phyloP scores from a whole-genome alignment of 2,329 filamentous ascomycete genomes.

The Pseudogymnoascus pannorum region DNA sequence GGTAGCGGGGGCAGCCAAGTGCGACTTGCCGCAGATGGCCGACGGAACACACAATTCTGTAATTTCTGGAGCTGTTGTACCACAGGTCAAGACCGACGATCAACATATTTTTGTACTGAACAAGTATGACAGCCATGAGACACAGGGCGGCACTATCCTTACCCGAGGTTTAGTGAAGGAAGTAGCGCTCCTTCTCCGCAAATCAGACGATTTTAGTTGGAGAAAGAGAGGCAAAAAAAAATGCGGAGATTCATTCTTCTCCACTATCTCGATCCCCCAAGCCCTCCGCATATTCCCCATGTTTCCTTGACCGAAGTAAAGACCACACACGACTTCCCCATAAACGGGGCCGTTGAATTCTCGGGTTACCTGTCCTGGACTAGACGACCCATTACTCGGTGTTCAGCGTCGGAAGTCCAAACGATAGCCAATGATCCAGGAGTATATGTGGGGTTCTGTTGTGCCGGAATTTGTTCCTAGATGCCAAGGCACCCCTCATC shows the following conservation, averaged over 20 bases:
- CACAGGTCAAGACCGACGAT: not conserved
- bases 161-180: not conserved
- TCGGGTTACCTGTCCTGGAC: not conserved
- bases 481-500: not conserved
- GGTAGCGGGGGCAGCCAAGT: not conserved
- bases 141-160: not conserved
- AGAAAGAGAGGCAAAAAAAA: not conserved
- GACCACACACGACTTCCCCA: not conserved
- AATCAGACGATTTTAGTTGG: not conserved
- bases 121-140: not conserved
- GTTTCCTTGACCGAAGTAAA: not conserved
- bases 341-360: not conserved
- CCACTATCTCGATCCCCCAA: not conserved
- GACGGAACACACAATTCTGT: not conserved
- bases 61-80: not conserved
- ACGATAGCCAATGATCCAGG: not conserved
- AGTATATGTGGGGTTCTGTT: not conserved
- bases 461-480: not conserved
- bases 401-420: not conserved
- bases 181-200: not conserved
- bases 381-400: slow-evolving; percentile 1
- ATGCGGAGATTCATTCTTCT: not conserved
- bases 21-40: not conserved
- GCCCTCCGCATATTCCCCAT: not conserved
- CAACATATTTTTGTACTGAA: not conserved